A percentile compares a stretch with the other conserved stretches of the same genome.
Conservation (phyloP, 2,329 filamentous ascomycete genomes). For the Penicillium sclerotiorum region DNA sequence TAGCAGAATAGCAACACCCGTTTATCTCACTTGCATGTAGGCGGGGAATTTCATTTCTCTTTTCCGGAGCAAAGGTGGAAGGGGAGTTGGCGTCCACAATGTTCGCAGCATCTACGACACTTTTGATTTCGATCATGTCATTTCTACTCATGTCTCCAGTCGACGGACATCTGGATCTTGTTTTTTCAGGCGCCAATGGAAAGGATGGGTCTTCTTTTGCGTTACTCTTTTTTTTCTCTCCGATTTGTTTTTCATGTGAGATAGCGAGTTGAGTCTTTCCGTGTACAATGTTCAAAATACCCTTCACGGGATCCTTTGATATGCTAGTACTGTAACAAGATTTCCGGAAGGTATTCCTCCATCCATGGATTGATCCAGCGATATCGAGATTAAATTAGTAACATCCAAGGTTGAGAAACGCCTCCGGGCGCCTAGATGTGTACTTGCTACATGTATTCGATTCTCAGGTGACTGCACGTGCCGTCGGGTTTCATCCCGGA, state of each 20-base stretch:
- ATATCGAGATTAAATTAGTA: too few relatives aligned
- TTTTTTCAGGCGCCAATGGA: slow-evolving; percentile 25
- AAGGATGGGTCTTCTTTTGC: slow-evolving; percentile 8
- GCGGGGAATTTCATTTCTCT: background rate
- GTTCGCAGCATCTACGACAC: slow-evolving; percentile 24
- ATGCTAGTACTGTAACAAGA: background rate
- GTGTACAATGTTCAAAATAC: slow-evolving; percentile 43
- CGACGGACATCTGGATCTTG: slow-evolving; percentile 16
- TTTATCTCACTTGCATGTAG: background rate
- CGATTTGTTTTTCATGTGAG: slow-evolving; percentile 22
- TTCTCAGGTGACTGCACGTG: too few relatives aligned
- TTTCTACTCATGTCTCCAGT: slow-evolving; percentile 27
- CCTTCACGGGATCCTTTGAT: slow-evolving; percentile 24
- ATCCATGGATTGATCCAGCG: too few relatives aligned
- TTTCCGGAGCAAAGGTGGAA: background rate
- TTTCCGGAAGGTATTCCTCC: too few relatives aligned
- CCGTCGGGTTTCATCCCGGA: too few relatives aligned
- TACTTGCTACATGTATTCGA: too few relatives aligned
- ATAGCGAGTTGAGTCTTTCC: slow-evolving; percentile 26
- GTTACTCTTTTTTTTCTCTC: slow-evolving; percentile 8
- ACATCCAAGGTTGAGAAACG: too few relatives aligned
- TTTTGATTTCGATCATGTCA: slow-evolving; percentile 29
- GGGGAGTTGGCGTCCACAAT: background rate
- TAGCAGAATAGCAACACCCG: too few relatives aligned
- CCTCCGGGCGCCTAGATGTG: too few relatives aligned